phyloP scores from a whole-genome alignment of 108 stramenopile genomes.

The Cyclostephanos invisitatus region DNA sequence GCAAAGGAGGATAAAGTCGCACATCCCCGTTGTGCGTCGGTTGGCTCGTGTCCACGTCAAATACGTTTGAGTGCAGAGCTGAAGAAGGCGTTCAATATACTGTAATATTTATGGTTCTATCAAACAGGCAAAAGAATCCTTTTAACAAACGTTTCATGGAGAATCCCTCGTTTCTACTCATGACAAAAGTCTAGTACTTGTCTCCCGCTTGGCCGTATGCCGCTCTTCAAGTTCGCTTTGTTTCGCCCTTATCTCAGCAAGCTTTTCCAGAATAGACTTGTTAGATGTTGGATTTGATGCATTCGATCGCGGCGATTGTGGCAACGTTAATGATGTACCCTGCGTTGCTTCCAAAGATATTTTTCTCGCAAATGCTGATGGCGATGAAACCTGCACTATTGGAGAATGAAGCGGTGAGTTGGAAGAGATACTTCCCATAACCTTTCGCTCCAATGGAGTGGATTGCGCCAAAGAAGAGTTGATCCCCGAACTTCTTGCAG shows the following conservation, averaged over 20 bases:
- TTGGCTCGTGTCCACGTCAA: neutral
- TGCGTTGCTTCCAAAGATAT: neutral
- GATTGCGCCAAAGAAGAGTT: constrained; percentile 3
- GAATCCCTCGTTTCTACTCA: neutral
- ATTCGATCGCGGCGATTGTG: neutral
- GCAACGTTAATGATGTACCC: neutral
- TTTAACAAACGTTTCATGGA: too few relatives aligned
- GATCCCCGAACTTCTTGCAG: neutral
- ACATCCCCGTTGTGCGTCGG: neutral
- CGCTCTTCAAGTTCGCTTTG: constrained; percentile 10
- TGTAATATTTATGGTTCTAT: too few relatives aligned
- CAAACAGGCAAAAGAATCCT: too few relatives aligned
- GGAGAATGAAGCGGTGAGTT: neutral
- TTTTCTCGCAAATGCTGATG: neutral
- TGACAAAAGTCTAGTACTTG: neutral
- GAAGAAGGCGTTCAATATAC: neutral
- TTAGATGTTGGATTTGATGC: neutral
- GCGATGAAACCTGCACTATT: neutral
- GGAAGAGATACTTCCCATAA: neutral
- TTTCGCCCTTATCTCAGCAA: constrained; percentile 24
- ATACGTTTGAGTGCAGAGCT: neutral
- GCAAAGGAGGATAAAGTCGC: neutral
- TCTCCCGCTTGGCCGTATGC: neutral
- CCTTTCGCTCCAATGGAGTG: neutral
- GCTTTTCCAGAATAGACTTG: constrained; percentile 20